phyloP scores from a whole-genome alignment of 345 rosid genomes.

The Populus tremula region DNA sequence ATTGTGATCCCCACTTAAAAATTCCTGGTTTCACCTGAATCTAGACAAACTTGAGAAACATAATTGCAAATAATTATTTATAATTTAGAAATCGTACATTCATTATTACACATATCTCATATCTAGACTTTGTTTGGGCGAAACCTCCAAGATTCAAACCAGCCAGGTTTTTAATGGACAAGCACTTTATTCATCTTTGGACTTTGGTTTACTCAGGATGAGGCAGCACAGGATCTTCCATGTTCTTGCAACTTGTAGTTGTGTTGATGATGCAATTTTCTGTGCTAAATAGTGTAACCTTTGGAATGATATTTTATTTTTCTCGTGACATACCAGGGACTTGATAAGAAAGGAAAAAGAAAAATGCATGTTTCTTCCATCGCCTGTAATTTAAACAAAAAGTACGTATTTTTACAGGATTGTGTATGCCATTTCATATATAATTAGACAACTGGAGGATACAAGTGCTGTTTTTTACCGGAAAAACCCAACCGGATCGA shows the following conservation, averaged over 20 bases:
- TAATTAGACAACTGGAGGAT: neutral
- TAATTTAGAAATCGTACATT: neutral
- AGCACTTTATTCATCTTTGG: neutral
- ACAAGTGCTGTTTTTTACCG: neutral
- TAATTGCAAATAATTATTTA: neutral
- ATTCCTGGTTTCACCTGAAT: neutral
- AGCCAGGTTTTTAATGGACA: neutral
- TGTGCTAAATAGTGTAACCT: neutral
- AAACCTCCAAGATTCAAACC: neutral
- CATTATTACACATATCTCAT: constrained; percentile 6
- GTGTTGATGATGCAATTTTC: neutral
- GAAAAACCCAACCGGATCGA: neutral
- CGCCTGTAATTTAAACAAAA: neutral
- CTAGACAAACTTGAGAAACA: neutral
- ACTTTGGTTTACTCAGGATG: neutral
- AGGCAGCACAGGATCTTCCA: neutral
- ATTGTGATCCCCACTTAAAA: neutral
- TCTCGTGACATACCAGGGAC: neutral
- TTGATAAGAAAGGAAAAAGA: neutral
- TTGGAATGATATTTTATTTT: neutral
- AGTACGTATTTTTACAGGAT: neutral
- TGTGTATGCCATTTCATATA: neutral
- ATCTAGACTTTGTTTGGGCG: constrained; percentile 1
- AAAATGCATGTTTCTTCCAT: neutral
- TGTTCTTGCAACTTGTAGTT: neutral